Base-by-base conservation (phyloP, 2,329 filamentous ascomycete genomes). In the Dactylellina drechsleri region DNA sequence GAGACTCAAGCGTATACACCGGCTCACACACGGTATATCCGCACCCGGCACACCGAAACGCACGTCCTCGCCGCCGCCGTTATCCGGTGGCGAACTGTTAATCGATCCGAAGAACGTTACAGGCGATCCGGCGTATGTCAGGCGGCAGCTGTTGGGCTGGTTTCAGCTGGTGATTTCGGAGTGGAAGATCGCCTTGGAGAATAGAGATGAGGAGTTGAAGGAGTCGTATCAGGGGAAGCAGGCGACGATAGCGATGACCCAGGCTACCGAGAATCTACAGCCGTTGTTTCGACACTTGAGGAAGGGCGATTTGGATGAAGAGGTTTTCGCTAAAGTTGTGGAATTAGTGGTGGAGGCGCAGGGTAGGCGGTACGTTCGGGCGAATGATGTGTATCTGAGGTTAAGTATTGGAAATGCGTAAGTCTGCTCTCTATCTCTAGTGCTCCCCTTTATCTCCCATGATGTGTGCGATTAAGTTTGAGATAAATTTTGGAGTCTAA, bases 161-260 rank as follows among this genome's bases (percentile, higher is more conserved):
- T 98, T 99, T 84, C 96, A 92, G 62, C 92, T 99, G 89, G 88
- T 99, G n/a, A 84, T 99, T 70, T 87, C 86, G 52, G 94, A 96
- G 82, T 99, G 96, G 90, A 88, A 93, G 79, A 81, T 84, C 47
- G 93, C 93, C 4, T 87, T 99, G 79, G 87, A 87, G 4, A 83
- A 84, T 54, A 85, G 89, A 57, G 83, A 86, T 28, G 79, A 82
- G 7, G 83, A 84, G 1, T 85, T 89, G 36, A 88, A 91, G 78
- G 87, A 89, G 74, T 93, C 91, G 28, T 90, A 89, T 77, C 89
- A 92, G 18, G 92, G 93, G 79, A 92, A 92, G 79, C 88, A 89
- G 77, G 95, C 95, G 4, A 89, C 91, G 79, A 90, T 87, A 79
- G 91, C 92, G 60, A 96, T 97, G 91, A 85, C 91, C 2, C 92